These are phyloP conservation scores for Penicillium sp. DNA, from an alignment of 2,329 filamentous ascomycete species.

Conservation along the genomic window DNA sequence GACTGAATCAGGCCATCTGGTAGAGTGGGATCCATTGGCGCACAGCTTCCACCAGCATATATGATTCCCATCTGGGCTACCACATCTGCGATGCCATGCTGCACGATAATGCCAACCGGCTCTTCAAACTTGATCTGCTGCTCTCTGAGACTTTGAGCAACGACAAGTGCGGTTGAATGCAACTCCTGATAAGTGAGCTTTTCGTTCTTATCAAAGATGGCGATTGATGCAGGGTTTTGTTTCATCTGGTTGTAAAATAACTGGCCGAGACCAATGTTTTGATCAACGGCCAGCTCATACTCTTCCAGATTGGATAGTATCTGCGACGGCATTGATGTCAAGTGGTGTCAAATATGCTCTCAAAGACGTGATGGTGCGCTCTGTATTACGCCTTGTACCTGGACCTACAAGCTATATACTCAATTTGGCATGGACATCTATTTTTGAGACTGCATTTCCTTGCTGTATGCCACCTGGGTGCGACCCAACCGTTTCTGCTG, in stretches of 20 bases:
- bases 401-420: neutral
- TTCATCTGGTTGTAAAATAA: slow-evolving; percentile 9
- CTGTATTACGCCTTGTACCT: neutral
- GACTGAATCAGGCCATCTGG: slow-evolving; percentile 20
- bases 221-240: slow-evolving; percentile 5
- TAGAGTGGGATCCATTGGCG: slow-evolving; percentile 22
- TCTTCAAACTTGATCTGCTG: slow-evolving; percentile 7
- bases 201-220: slow-evolving; percentile 9
- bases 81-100: slow-evolving; percentile 18
- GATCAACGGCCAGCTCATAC: slow-evolving; percentile 11
- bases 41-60: slow-evolving; percentile 25
- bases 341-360: neutral
- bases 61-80: slow-evolving; percentile 27
- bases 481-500: neutral
- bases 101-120: slow-evolving; percentile 22
- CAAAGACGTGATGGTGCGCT: slow-evolving; percentile 1
- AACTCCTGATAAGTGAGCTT: slow-evolving; percentile 15
- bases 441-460: neutral
- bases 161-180: slow-evolving; percentile 2
- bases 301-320: slow-evolving; percentile 1
- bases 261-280: slow-evolving; percentile 15
- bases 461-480: no score
- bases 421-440: neutral
- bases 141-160: slow-evolving; percentile 7
- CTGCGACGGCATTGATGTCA: slow-evolving; percentile 4